These are phyloP conservation scores for Graphium sp. DNA, from an alignment of 2,329 filamentous ascomycete genomes.

Conservation along the genomic window DNA sequence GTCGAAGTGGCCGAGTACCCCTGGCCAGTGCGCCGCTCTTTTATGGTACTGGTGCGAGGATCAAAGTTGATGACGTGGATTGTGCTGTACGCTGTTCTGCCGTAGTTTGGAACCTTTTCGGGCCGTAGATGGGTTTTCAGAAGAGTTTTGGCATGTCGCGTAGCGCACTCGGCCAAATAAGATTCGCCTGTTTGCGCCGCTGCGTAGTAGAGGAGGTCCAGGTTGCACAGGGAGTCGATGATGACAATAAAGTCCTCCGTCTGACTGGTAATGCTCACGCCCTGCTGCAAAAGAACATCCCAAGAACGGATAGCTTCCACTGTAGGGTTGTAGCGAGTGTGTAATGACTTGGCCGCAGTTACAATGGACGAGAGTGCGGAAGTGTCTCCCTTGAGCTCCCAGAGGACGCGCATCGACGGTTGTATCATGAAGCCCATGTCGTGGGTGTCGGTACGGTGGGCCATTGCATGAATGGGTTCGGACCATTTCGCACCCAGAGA, in stretches of 20 bases:
- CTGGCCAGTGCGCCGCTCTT: conserved; percentile 28
- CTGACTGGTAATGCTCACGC: conserved; percentile 13
- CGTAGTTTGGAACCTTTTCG: conserved; percentile 10
- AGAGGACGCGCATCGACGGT: conserved; percentile 27
- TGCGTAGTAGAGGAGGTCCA: conserved; percentile 19
- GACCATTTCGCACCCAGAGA: conserved; percentile 14
- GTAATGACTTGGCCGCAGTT: conserved; percentile 23
- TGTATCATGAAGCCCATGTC: conserved; percentile 37
- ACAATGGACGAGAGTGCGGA: conserved; percentile 20
- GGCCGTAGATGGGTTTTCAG: conserved; percentile 20
- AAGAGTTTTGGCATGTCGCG: conserved; percentile 21
- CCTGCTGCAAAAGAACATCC: conserved; percentile 18
- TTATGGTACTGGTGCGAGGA: conserved; percentile 21
- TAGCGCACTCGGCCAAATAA: conserved; percentile 12
- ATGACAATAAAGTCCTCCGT: conserved; percentile 20
- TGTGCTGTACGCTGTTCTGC: conserved; percentile 14
- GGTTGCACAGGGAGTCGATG: conserved; percentile 23
- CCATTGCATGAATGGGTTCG: conserved; percentile 16
- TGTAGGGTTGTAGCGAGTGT: conserved; percentile 20
- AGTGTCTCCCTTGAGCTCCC: conserved; percentile 23
- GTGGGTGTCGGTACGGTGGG: conserved; percentile 28
- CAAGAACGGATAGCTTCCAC: conserved; percentile 30
- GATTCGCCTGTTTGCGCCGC: conserved; percentile 13
- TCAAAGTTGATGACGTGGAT: conserved; percentile 33
- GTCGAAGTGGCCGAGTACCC: conserved; percentile 26